Evolutionary conservation across 2,329 filamentous ascomycete genomes (phyloP), one percentile per base, ranked within the genome.

Genomic region (Fusarium oligoseptatum): DNA sequence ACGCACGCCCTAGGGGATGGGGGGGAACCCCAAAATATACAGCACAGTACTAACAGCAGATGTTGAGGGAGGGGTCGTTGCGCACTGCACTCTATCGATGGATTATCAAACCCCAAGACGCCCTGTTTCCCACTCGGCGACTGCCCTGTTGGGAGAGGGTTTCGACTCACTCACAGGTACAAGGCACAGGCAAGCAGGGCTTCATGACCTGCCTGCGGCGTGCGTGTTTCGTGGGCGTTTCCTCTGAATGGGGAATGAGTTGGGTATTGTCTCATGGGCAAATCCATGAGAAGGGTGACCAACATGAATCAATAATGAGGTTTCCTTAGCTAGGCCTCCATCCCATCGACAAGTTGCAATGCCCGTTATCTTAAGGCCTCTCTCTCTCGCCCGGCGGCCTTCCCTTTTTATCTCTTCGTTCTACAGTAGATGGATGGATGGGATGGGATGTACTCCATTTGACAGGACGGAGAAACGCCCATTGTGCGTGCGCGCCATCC

Each of bases 401-500:
- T 17, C 27, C 22, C 14, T 14, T 43, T 29, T 56, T 32, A 24
- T 64, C 50, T 57, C 37, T 11, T 56, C 61, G 29, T 56, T 29
- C 27, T 27, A 12, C 20, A n/a, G 2, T 27, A 1, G 2, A 39
- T 20, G 17, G 48, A 32, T 32, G 29, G 9, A 32, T 32, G 27
- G 29, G 29, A 32, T 11, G 29, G 29, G 29, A 52, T n/a, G 29
- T 37, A 15, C 36, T 37, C 36, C 43, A 45, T 48, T 24, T 48
- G 43, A 48, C 43, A 48, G 43, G 43, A 48, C 43, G 43, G 20
- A 48, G 43, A 48, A 48, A 24, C 29, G 43, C 20, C 52, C 32
- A 56, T 72, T 48, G 24, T 66, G 41, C 60, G 56, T 37, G 67
- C 45, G 29, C 29, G 50, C 57, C 66, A 60, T 72, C 64, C 60